Conservation (phyloP, 2,329 filamentous ascomycete genomes). For the Leptographium galeiforme region DNA sequence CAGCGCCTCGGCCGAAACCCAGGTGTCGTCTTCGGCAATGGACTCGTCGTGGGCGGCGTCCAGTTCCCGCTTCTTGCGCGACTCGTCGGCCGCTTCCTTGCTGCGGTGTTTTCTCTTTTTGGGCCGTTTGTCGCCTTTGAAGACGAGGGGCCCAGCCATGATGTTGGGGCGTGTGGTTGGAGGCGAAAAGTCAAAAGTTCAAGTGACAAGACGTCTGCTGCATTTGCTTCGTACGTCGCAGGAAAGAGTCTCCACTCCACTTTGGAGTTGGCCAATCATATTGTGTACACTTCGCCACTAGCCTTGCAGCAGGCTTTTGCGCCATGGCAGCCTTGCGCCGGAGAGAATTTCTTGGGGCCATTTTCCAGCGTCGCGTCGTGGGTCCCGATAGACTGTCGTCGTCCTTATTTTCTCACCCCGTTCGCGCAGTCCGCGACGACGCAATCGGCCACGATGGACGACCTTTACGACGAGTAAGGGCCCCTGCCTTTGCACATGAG, state of each 20-base stretch:
- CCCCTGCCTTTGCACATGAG: neutral
- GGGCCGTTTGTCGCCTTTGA: conserved; percentile 93
- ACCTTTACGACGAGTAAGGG: conserved; percentile 85
- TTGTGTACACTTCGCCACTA: neutral
- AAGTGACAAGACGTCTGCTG: too few relatives aligned
- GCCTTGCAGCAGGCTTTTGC: neutral
- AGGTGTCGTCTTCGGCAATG: conserved; percentile 61
- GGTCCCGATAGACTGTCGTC: neutral
- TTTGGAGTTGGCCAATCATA: neutral
- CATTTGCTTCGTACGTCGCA: too few relatives aligned
- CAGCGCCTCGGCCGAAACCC: conserved; percentile 71
- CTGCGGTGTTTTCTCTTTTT: conserved; percentile 77
- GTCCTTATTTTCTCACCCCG: neutral
- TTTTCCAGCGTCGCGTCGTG: neutral
- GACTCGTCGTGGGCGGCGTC: conserved; percentile 22
- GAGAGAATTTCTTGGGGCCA: neutral
- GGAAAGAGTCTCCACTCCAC: neutral
- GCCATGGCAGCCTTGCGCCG: neutral
- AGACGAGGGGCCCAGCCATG: conserved; percentile 82
- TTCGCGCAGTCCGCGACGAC: neutral
- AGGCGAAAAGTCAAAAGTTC: neutral
- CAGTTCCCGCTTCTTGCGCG: conserved; percentile 21
- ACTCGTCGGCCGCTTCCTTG: conserved; percentile 25
- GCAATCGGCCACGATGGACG: conserved; percentile 48
- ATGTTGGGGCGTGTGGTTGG: conserved; percentile 1